Evolutionary conservation across 306 rosid genomes (phyloP).

Genomic region (Cicer arietinum): DNA sequence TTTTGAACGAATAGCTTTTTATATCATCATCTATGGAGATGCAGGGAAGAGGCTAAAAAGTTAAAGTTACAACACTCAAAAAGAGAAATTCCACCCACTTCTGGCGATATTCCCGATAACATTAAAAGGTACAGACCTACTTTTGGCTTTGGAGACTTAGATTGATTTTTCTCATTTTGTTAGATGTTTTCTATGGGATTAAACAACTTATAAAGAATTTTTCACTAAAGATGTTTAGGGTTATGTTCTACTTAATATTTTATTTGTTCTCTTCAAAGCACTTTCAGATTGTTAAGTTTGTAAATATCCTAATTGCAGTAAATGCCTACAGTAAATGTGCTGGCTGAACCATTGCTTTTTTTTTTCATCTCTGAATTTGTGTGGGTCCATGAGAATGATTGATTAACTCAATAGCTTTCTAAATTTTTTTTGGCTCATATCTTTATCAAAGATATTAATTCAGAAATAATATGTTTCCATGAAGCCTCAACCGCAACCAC

Average conservation of each 20-base stretch:
- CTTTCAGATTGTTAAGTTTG: slow-evolving; percentile 27
- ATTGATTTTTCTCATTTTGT: slow-evolving; percentile 30
- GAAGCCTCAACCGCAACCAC: neutral
- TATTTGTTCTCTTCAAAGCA: slow-evolving; percentile 8
- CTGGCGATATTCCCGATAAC: slow-evolving; percentile 49
- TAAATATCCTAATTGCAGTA: neutral
- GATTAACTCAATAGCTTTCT: neutral
- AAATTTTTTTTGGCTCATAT: slow-evolving; percentile 3
- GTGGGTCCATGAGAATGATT: slow-evolving; percentile 14
- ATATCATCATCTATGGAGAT: slow-evolving; percentile 25
- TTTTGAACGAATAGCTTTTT: slow-evolving; percentile 25
- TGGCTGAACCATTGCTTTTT: slow-evolving; percentile 7
- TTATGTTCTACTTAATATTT: neutral
- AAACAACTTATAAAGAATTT: neutral
- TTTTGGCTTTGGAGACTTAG: neutral
- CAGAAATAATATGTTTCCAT: neutral
- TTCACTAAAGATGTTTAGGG: slow-evolving; percentile 9
- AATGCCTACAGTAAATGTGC: neutral
- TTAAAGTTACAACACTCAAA: slow-evolving; percentile 48
- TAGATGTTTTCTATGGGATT: slow-evolving; percentile 17
- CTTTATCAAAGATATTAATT: slow-evolving; percentile 23
- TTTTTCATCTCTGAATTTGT: neutral
- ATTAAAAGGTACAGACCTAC: slow-evolving; percentile 62
- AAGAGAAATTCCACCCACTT: slow-evolving; percentile 42
- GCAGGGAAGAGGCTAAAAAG: slow-evolving; percentile 80